These are phyloP conservation scores for Phytophthora brassicae DNA, from an alignment of 352 stramenopile species.

Conservation along the genomic window DNA sequence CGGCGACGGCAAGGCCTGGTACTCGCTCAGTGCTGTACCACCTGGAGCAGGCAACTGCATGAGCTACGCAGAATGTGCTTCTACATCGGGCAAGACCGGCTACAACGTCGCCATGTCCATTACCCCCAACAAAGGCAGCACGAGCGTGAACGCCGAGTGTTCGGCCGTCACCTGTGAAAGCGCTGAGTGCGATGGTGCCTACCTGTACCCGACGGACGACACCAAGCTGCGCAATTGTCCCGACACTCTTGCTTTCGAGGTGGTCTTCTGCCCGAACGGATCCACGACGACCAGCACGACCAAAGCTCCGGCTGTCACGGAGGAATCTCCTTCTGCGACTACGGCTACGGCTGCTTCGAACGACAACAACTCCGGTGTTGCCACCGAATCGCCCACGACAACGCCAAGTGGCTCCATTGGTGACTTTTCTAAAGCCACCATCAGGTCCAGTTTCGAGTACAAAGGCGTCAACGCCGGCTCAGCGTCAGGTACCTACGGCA, in stretches of 20 bases:
- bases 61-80: slow-evolving; percentile 52
- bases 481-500: slow-evolving; percentile 43
- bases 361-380: no score
- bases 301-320: slow-evolving; percentile 10
- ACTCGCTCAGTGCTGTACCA: slow-evolving; percentile 58
- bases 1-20: slow-evolving; percentile 49
- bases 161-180: slow-evolving; percentile 34
- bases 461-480: slow-evolving; percentile 40
- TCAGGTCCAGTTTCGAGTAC: slow-evolving; percentile 56
- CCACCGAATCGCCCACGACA: slow-evolving; percentile 12
- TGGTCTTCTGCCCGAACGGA: slow-evolving; percentile 47
- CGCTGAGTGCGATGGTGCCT: slow-evolving; percentile 45
- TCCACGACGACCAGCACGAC: slow-evolving; percentile 19
- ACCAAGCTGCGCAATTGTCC: slow-evolving; percentile 58
- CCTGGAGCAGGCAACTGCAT: slow-evolving; percentile 53
- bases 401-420: slow-evolving; percentile 17
- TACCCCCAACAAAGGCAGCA: slow-evolving; percentile 30
- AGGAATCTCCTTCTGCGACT: slow-evolving; percentile 17
- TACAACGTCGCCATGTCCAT: slow-evolving; percentile 72
- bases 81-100: slow-evolving; percentile 48
- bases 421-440: slow-evolving; percentile 42
- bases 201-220: slow-evolving; percentile 52
- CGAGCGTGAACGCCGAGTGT: slow-evolving; percentile 35
- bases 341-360: slow-evolving; percentile 19
- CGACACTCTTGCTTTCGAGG: slow-evolving; percentile 33